Evolutionary conservation across 106 monocot species (phyloP).

Genomic region (Dendrobium nobile): DNA sequence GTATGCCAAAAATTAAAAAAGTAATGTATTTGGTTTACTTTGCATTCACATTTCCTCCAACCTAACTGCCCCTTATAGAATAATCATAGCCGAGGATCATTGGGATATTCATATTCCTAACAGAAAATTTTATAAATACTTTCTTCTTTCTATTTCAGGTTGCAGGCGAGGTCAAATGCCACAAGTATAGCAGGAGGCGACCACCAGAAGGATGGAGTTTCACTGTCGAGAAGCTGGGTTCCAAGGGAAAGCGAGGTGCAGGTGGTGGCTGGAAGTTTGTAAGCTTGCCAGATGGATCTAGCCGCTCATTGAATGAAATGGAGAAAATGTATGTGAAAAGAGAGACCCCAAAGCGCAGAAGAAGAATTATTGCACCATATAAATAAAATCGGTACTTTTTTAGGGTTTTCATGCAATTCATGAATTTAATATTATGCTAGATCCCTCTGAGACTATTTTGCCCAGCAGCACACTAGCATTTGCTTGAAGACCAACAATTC

Average conservation of each 20-base stretch:
- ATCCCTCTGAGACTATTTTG: too few relatives aligned
- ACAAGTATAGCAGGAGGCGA: conserved; percentile 77
- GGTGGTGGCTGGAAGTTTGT: conserved; percentile 75
- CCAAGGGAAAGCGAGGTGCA: conserved; percentile 46
- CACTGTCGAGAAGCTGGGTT: conserved; percentile 81
- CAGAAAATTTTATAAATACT: neutral
- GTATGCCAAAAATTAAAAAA: too few relatives aligned
- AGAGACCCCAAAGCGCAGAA: conserved; percentile 59
- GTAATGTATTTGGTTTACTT: too few relatives aligned
- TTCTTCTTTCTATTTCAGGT: conserved; percentile 29
- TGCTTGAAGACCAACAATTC: neutral
- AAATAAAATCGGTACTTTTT: conserved; percentile 8
- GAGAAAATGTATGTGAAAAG: conserved; percentile 92
- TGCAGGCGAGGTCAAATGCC: conserved; percentile 77
- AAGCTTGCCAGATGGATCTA: conserved; percentile 78
- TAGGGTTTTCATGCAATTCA: neutral
- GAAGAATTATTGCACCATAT: conserved; percentile 58
- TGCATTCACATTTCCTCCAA: too few relatives aligned
- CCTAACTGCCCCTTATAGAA: too few relatives aligned
- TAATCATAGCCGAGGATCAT: neutral
- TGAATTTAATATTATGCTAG: neutral
- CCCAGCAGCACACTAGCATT: neutral
- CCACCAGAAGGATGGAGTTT: conserved; percentile 78
- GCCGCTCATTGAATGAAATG: conserved; percentile 56
- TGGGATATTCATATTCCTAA: neutral